Evolutionary conservation across 2,329 filamentous ascomycete species (phyloP).

Genomic region (Botrytis hyacinthi): DNA sequence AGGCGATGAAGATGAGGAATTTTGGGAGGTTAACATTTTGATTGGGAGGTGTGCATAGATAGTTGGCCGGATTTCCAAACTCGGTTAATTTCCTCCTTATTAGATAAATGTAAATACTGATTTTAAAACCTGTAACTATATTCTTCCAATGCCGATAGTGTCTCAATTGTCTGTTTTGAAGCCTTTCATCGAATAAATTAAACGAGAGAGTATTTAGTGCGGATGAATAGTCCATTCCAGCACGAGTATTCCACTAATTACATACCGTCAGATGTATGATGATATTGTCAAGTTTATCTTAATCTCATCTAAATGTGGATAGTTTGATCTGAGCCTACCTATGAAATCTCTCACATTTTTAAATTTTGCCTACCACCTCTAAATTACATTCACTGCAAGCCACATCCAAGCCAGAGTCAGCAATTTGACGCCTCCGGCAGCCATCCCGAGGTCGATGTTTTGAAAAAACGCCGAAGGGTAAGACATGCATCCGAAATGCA

Average conservation of each 20-base stretch:
- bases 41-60: constrained; percentile 12
- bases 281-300: neutral
- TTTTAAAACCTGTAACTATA: neutral
- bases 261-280: neutral
- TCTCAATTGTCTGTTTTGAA: neutral
- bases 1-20: constrained; percentile 6
- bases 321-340: neutral
- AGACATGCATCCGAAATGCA: neutral
- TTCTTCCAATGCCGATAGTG: neutral
- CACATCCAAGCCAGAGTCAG: neutral
- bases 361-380: neutral
- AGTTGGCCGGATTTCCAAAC: no score
- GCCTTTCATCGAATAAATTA: neutral
- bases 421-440: neutral
- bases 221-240: neutral
- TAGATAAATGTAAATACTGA: neutral
- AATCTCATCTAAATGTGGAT: neutral
- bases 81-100: neutral
- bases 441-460: neutral
- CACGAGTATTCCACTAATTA: neutral
- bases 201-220: neutral
- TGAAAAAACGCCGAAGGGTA: neutral
- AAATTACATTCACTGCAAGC: neutral
- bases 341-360: neutral
- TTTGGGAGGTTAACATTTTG: constrained; percentile 17